These are phyloP conservation scores for Colletotrichum sp. DNA, from an alignment of 2,329 filamentous ascomycete species.

Conservation along the genomic window DNA sequence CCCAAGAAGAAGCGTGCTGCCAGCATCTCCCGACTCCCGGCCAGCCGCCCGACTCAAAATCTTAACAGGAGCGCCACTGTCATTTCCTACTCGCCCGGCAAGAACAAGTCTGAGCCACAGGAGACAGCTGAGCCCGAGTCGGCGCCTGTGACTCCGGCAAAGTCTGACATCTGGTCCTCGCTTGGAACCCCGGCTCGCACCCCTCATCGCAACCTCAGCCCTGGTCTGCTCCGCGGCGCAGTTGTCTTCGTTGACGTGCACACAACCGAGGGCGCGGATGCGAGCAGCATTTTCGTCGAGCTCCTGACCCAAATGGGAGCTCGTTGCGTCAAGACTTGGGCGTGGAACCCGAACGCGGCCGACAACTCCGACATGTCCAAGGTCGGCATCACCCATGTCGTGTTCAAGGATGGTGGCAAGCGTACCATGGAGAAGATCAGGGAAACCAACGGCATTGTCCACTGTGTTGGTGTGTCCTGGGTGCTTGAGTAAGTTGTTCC, in stretches of 20 bases:
- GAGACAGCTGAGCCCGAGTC: slow-evolving; percentile 33
- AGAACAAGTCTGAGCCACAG: slow-evolving; percentile 37
- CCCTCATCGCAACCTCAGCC: slow-evolving; percentile 57
- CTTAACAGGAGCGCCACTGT: slow-evolving; percentile 55
- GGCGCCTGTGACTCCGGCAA: slow-evolving; percentile 48
- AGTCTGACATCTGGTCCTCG: slow-evolving; percentile 58
- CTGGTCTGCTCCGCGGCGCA: slow-evolving; percentile 67
- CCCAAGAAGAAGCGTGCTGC: slow-evolving; percentile 54
- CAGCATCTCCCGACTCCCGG: slow-evolving; percentile 53
- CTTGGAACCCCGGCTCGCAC: slow-evolving; percentile 62
- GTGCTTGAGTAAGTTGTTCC: slow-evolving; percentile 77
- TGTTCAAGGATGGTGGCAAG: slow-evolving; percentile 87
- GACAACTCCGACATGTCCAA: slow-evolving; percentile 46
- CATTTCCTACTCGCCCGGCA: slow-evolving; percentile 59
- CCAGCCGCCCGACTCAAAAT: slow-evolving; percentile 43
- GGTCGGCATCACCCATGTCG: slow-evolving; percentile 83
- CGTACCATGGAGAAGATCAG: slow-evolving; percentile 82
- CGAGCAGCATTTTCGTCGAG: slow-evolving; percentile 81
- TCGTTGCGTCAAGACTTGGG: slow-evolving; percentile 77
- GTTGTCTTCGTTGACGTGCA: slow-evolving; percentile 85
- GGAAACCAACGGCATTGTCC: slow-evolving; percentile 73
- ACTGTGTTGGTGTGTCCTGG: slow-evolving; percentile 88
- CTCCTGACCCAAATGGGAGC: slow-evolving; percentile 83
- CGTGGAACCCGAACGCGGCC: slow-evolving; percentile 64
- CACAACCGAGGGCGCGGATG: slow-evolving; percentile 81